These are phyloP conservation scores for Echinosphaeria canescens DNA, from an alignment of 2,329 filamentous ascomycete genomes.

Conservation along the genomic window DNA sequence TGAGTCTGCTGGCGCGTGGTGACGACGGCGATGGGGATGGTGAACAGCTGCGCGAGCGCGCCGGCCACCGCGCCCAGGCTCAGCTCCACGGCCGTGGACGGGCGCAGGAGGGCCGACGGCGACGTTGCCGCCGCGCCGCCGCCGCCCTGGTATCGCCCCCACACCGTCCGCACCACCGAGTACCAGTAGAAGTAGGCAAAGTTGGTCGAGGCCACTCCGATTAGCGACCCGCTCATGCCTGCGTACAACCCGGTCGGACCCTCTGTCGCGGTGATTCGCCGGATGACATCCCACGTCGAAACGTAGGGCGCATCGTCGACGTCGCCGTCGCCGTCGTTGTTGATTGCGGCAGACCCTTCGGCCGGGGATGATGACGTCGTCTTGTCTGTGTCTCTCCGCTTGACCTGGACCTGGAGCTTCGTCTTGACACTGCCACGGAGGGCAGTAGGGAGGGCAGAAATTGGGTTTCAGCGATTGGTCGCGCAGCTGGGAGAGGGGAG, in stretches of 20 bases:
- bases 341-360: conserved; percentile 14
- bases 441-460: conserved; percentile 3
- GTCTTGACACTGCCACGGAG: conserved; percentile 60
- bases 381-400: conserved; percentile 27
- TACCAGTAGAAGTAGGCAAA: conserved; percentile 99
- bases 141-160: conserved; percentile 35
- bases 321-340: conserved; percentile 18
- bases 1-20: conserved; percentile 95
- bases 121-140: not conserved
- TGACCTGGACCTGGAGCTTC: conserved; percentile 84
- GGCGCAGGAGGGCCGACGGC: conserved; percentile 22
- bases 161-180: conserved; percentile 64
- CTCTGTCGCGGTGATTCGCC: conserved; percentile 62
- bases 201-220: conserved; percentile 92
- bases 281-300: conserved; percentile 74
- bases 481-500: too few relatives aligned
- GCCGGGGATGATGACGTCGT: too few relatives aligned
- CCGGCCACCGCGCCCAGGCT: conserved; percentile 72
- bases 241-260: conserved; percentile 69
- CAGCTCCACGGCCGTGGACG: conserved; percentile 66
- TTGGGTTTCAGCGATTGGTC: too few relatives aligned
- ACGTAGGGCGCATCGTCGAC: conserved; percentile 51
- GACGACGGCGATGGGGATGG: conserved; percentile 86
- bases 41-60: conserved; percentile 84
- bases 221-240: conserved; percentile 65